These are phyloP conservation scores for Penicillium sp. DNA, from an alignment of 2,329 filamentous ascomycete genomes.

Conservation along the genomic window DNA sequence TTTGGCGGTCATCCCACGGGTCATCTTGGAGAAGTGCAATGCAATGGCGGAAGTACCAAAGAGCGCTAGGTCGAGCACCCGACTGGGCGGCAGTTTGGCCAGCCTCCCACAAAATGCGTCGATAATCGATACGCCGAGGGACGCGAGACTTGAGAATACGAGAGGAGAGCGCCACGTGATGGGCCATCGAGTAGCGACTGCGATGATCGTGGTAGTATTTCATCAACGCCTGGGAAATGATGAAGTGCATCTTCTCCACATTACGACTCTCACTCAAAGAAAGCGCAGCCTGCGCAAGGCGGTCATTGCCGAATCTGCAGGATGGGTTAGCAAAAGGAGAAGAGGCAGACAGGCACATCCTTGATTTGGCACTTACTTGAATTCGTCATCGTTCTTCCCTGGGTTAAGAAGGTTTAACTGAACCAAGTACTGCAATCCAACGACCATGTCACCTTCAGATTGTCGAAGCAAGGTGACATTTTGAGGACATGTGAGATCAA, in stretches of 20 bases:
- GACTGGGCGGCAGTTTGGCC: conserved; percentile 78
- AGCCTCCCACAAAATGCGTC: conserved; percentile 75
- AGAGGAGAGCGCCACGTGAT: conserved; percentile 77
- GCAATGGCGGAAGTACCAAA: conserved; percentile 78
- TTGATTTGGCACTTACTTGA: conserved; percentile 48
- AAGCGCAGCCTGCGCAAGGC: conserved; percentile 75
- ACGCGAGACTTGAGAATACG: conserved; percentile 72
- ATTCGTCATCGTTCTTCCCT: conserved; percentile 81
- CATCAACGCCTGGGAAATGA: conserved; percentile 79
- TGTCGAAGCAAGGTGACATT: conserved; percentile 56
- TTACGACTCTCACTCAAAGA: conserved; percentile 69
- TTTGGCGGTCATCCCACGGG: conserved; percentile 70
- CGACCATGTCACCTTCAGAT: conserved; percentile 65
- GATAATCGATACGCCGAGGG: conserved; percentile 63
- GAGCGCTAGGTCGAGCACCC: conserved; percentile 77
- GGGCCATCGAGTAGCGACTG: conserved; percentile 71
- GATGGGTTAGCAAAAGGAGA: conserved; percentile 9
- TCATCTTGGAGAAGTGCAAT: conserved; percentile 76
- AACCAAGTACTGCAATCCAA: conserved; percentile 79
- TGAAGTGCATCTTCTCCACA: conserved; percentile 81
- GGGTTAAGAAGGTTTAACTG: conserved; percentile 79
- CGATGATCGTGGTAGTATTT: conserved; percentile 67
- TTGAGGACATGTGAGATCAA: conserved; percentile 42
- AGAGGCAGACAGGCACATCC: neutral
- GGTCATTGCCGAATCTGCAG: conserved; percentile 77